These are phyloP conservation scores for Solanum hybrid DNA, from an alignment of 305 asterid species.

Conservation along the genomic window DNA sequence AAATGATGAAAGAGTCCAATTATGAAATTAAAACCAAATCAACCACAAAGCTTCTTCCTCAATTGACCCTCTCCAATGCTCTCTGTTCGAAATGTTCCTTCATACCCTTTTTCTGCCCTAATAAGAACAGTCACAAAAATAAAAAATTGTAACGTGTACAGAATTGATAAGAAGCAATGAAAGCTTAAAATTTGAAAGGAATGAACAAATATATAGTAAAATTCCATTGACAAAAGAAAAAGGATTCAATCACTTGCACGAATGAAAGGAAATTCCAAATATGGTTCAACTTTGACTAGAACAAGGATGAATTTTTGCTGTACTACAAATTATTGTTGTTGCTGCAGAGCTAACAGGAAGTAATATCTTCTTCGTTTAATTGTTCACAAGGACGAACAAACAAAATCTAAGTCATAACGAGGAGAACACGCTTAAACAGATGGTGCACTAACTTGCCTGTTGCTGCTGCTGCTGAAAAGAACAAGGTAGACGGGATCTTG, in stretches of 20 bases:
- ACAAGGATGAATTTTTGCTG: neutral
- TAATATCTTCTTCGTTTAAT: neutral
- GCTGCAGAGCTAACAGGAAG: neutral
- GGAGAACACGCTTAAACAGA: neutral
- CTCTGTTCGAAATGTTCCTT: conserved; percentile 20
- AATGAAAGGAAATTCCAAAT: neutral
- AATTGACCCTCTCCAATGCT: conserved; percentile 5
- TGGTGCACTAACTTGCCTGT: conserved; percentile 47
- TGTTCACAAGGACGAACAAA: neutral
- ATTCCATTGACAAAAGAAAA: neutral
- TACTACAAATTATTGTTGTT: neutral
- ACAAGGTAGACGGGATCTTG: conserved; percentile 46
- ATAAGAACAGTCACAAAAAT: conserved; percentile 18
- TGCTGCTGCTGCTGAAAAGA: conserved; percentile 40
- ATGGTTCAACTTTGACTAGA: neutral
- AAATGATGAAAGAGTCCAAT: neutral
- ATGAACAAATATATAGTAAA: no score
- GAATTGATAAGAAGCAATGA: neutral
- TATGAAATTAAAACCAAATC: neutral
- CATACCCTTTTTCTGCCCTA: conserved; percentile 63
- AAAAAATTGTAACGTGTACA: neutral
- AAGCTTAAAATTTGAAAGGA: neutral
- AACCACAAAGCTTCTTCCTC: neutral
- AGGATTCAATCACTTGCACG: neutral
- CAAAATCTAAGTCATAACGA: neutral